phyloP scores from a whole-genome alignment of 768 basidiomycete species.

The Albatrellus ellisii region DNA sequence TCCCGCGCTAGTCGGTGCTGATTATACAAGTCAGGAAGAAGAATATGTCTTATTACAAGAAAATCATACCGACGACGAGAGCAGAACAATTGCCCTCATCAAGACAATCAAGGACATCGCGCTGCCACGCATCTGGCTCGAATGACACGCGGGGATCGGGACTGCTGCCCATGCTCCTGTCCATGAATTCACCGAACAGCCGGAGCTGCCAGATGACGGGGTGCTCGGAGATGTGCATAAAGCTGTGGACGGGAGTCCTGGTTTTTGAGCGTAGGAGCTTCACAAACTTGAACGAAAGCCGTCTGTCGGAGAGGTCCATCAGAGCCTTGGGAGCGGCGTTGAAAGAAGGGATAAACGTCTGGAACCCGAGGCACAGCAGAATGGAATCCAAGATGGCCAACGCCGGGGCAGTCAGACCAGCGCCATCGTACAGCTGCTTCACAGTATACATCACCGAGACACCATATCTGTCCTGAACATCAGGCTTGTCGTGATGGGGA shows the following conservation, averaged over 20 bases:
- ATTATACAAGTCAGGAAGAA: too few species aligned
- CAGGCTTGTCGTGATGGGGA: conserved; percentile 21
- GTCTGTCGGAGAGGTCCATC: conserved; percentile 17
- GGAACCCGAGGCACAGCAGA: conserved; percentile 35
- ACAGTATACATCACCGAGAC: conserved; percentile 35
- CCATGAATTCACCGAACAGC: conserved; percentile 61
- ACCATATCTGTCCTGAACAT: conserved; percentile 31
- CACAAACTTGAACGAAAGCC: conserved; percentile 37
- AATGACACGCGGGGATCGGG: conserved; percentile 47
- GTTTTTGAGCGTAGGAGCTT: conserved; percentile 39
- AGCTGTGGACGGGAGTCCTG: conserved; percentile 26
- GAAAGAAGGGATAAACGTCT: conserved; percentile 22
- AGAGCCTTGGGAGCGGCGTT: too few species aligned
- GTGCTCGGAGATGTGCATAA: conserved; percentile 43
- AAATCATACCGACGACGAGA: conserved; percentile 48
- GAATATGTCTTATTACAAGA: background rate
- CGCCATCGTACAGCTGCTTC: conserved; percentile 28
- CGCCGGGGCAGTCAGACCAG: conserved; percentile 23
- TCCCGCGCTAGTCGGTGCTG: conserved; percentile 60
- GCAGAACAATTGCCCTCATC: conserved; percentile 44
- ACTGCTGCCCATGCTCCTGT: conserved; percentile 53
- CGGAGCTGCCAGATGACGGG: conserved; percentile 55
- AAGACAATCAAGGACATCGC: conserved; percentile 48
- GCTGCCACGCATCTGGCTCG: conserved; percentile 61
- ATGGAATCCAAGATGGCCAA: conserved; percentile 26